Conservation (phyloP, 306 rosid species). For the Cucumis melo region DNA sequence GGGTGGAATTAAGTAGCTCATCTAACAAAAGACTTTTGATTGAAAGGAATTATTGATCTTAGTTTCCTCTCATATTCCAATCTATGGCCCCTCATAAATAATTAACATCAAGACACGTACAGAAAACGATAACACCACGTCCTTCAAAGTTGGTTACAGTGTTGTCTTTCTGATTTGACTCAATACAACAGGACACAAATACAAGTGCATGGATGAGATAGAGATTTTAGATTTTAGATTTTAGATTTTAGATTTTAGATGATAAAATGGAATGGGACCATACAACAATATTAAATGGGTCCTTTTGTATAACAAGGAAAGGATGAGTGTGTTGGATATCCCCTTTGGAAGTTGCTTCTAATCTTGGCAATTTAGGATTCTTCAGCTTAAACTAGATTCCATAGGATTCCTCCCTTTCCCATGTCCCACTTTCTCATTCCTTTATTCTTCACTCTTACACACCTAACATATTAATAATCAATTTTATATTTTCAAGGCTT, state of each 20-base stretch:
- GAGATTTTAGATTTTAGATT: too few species aligned
- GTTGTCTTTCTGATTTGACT: background rate
- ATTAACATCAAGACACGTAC: background rate
- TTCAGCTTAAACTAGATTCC: background rate
- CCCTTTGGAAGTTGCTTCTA: background rate
- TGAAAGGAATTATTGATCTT: background rate
- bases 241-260: background rate
- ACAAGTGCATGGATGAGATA: slow-evolving; percentile 5
- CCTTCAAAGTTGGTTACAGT: background rate
- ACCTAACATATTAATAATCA: too few species aligned
- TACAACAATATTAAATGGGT: background rate
- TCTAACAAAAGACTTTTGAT: background rate
- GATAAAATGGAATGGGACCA: background rate
- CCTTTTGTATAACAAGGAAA: background rate
- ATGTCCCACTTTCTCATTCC: background rate
- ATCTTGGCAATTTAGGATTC: slow-evolving; percentile 4
- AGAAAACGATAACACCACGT: background rate
- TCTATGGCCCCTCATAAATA: background rate
- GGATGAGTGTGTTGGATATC: background rate
- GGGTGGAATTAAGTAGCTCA: background rate
- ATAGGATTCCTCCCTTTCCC: background rate
- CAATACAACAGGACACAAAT: background rate
- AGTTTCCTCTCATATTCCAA: background rate
- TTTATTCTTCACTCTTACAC: background rate
- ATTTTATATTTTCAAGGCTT: too few species aligned